Base-by-base conservation (phyloP, 257 asterid species). In the Fraxinus quadrangulata region DNA sequence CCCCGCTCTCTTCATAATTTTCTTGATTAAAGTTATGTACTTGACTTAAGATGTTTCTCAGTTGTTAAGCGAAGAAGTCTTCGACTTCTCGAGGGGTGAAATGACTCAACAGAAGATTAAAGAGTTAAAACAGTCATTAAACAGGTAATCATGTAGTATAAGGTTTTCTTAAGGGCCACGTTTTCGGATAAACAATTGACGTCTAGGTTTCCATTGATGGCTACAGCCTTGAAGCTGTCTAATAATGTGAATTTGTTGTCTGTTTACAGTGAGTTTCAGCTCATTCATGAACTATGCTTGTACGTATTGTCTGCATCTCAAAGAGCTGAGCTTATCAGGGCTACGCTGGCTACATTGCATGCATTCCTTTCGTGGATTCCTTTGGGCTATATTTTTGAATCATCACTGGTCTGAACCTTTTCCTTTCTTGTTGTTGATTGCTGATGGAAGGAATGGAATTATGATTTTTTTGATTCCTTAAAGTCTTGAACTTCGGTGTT, bases 281-380 rank as follows among this genome's bases (percentile, higher is more conserved):
- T 92, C 85, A 88, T 96, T 81, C 99, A 93, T 26, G 98, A 90
- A 90, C 81, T 96, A 78, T 96, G 99, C 89, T 74, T 92, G 70
- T 96, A 96, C 76, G 97, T 93, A 51, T 82, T 96, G 78, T 87
- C 98, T 17, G 98, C 90, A 81, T 93, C 98, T 70, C 98, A 92
- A 81, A 96, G 99, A 84, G 87, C 96, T 19, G 99, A 95, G 86
- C 99, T 95, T 74, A 86, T 93, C 84, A 86, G 98, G 87, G 98
- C 98, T 76, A 96, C 99, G 17, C 84, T 96, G 81, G 94, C 93
- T 69, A 96, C 99, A n/a, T 75, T 96, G 83, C 99, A 96, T 82
- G 99, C 98, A 71, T 96, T 96, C 77, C 97, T 96, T 74, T 93
- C 98, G 19, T 96, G 99, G 99, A 96, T 96, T 82, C 99, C 99